A percentile compares a stretch with the other conserved stretches of the same genome.
These are phyloP conservation scores for Paramecium tetraurelia DNA, from an alignment of 73 alveolate species.

Conservation along the genomic window DNA sequence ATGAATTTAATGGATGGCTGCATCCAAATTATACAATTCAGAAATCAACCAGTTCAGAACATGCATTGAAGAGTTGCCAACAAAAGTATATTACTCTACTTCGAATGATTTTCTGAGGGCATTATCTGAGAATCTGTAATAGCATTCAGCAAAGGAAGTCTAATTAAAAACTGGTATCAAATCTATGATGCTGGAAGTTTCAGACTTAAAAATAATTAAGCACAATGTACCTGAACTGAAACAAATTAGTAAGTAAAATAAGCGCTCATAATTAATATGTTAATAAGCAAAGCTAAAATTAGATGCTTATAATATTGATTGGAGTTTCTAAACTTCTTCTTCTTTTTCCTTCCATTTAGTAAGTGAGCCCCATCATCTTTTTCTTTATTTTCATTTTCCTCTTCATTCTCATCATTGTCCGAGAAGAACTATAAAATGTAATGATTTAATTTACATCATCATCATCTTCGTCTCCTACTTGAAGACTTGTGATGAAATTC, in stretches of 20 bases:
- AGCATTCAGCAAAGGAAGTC: not conserved
- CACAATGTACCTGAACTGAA: not conserved
- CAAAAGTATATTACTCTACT: not conserved
- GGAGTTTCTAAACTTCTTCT: conserved; percentile 38
- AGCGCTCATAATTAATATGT: not conserved
- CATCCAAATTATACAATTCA: not conserved
- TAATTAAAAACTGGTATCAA: not conserved
- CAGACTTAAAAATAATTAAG: not conserved
- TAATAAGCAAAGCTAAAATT: not conserved
- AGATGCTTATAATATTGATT: not conserved
- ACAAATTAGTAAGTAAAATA: not conserved
- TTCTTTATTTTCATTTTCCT: not conserved
- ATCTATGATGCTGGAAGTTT: not conserved
- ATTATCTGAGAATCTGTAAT: conserved; percentile 7
- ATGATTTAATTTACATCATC: not conserved
- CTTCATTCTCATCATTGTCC: conserved; percentile 1
- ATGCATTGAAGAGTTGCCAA: not conserved
- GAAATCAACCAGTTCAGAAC: not conserved
- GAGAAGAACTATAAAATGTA: not conserved
- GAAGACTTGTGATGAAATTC: conserved; percentile 39
- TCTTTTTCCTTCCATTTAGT: not conserved
- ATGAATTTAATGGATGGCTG: not conserved
- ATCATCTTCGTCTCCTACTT: conserved; percentile 59
- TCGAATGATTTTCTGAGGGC: not conserved
- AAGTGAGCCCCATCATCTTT: not conserved